A percentile compares a stretch with the other conserved stretches of the same genome.
phyloP scores from a whole-genome alignment of 345 rosid genomes.

The Clausena lansium region DNA sequence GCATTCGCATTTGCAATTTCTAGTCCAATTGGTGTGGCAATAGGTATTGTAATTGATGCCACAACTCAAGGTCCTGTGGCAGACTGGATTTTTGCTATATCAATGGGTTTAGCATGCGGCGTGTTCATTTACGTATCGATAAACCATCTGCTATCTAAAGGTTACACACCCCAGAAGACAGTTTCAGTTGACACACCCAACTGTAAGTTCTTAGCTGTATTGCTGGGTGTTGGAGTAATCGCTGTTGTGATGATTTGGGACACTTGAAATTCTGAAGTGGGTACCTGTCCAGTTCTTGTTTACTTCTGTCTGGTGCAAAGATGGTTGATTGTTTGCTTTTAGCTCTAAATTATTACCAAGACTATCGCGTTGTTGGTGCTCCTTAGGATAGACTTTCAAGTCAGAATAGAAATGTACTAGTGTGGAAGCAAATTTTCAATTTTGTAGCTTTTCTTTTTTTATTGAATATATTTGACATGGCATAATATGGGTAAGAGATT shows the following conservation, averaged over 20 bases:
- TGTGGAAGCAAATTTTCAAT: neutral
- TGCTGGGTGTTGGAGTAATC: constrained; percentile 55
- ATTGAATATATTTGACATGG: neutral
- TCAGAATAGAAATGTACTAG: neutral
- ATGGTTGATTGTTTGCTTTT: neutral
- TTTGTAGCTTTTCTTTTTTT: neutral
- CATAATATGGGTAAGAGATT: neutral
- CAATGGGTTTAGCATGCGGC: constrained; percentile 82
- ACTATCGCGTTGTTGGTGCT: neutral
- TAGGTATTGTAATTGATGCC: constrained; percentile 73
- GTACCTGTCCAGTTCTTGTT: neutral
- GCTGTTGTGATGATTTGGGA: constrained; percentile 84
- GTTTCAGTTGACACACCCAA: constrained; percentile 41
- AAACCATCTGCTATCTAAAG: constrained; percentile 65
- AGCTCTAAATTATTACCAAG: neutral
- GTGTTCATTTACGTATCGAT: constrained; percentile 72
- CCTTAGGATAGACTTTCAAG: neutral
- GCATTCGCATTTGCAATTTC: constrained; percentile 82
- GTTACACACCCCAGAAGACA: constrained; percentile 37
- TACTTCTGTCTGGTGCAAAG: neutral
- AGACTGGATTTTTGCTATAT: constrained; percentile 71
- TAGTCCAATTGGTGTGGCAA: constrained; percentile 66
- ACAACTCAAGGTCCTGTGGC: constrained; percentile 70
- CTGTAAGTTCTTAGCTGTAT: constrained; percentile 53
- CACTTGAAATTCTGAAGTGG: constrained; percentile 23